Conservation (phyloP, 257 asterid genomes). For the Solanum pinnatisectum region DNA sequence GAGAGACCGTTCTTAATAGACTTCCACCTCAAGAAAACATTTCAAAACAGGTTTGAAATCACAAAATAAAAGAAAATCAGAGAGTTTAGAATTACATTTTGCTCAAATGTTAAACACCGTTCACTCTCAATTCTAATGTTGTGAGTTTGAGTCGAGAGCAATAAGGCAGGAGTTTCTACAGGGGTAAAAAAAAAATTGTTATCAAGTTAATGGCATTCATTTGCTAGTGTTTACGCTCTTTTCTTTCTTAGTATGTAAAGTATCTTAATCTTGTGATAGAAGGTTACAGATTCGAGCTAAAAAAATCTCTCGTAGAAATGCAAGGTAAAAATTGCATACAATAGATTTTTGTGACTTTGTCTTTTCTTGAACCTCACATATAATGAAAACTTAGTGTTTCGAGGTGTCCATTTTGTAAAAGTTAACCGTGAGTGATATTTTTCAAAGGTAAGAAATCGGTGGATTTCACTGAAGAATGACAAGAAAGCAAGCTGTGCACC, state of each 20-base stretch:
- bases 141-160: too few relatives aligned
- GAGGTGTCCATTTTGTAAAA: not conserved
- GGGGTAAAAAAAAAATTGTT: too few relatives aligned
- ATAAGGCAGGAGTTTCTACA: too few relatives aligned
- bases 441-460: not conserved
- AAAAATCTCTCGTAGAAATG: too few relatives aligned
- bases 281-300: too few relatives aligned
- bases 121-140: too few relatives aligned
- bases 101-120: too few relatives aligned
- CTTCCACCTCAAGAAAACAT: too few relatives aligned
- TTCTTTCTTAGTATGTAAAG: not conserved
- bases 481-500: not conserved
- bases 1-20: not conserved
- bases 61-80: not conserved
- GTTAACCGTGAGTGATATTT: not conserved
- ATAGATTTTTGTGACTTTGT: too few relatives aligned
- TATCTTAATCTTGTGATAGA: too few relatives aligned
- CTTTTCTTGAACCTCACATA: not conserved
- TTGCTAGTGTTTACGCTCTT: not conserved
- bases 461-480: not conserved
- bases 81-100: too few relatives aligned
- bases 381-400: not conserved
- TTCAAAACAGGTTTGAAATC: not conserved
- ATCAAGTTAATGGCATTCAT: not conserved
- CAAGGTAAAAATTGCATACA: too few relatives aligned